phyloP scores from a whole-genome alignment of 148 eudicot species.

The Diospyros kaki region DNA sequence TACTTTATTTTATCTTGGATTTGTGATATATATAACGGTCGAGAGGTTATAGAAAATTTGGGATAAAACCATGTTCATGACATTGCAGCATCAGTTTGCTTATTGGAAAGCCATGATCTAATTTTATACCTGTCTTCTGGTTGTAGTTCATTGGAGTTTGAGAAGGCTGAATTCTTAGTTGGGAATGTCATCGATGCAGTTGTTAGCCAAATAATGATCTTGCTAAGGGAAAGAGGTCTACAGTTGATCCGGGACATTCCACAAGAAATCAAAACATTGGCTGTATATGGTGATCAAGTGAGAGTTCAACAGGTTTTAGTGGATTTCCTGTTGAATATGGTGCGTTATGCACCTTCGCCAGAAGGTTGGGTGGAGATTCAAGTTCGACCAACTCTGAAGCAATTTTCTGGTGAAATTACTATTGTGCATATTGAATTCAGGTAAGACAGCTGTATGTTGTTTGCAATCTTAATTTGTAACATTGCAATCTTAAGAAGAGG shows the following conservation, averaged over 20 bases:
- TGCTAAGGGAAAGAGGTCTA: conserved; percentile 69
- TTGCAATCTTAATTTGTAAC: not conserved
- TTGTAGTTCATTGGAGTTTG: conserved; percentile 62
- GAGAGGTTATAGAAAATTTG: not conserved
- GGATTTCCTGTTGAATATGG: conserved; percentile 76
- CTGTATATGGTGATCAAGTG: conserved; percentile 74
- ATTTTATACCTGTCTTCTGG: conserved; percentile 4
- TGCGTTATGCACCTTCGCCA: conserved; percentile 77
- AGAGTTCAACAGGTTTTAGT: conserved; percentile 83
- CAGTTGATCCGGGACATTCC: conserved; percentile 88
- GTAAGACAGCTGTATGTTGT: conserved; percentile 28
- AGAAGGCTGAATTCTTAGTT: conserved; percentile 60
- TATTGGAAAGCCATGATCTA: not conserved
- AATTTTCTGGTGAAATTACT: conserved; percentile 37
- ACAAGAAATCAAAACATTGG: conserved; percentile 70
- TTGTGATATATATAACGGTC: not conserved
- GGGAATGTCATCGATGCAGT: conserved; percentile 84
- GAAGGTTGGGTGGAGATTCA: conserved; percentile 93
- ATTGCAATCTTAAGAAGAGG: not conserved
- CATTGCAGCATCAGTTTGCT: not conserved
- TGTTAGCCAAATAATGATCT: conserved; percentile 84
- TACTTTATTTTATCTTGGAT: too few relatives aligned
- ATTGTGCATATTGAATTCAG: conserved; percentile 66
- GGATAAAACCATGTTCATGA: not conserved
- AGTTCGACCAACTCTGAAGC: conserved; percentile 65